phyloP scores from a whole-genome alignment of 352 stramenopile genomes.

The Globisporangium middletonii region DNA sequence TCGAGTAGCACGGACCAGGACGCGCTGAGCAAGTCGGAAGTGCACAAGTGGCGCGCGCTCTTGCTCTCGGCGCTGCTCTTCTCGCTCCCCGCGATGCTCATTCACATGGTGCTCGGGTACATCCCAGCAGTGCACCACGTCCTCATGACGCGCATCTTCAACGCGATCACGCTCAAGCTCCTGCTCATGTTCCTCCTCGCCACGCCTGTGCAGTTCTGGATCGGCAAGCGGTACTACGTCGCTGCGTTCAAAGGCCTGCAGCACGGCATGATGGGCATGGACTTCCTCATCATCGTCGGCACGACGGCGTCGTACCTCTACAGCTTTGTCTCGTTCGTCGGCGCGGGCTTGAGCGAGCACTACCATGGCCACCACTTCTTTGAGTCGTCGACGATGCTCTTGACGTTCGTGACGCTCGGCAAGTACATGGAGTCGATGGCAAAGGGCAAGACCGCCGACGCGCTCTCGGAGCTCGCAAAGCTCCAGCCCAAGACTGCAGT shows the following conservation, averaged over 20 bases:
- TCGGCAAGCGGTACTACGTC: slow-evolving; percentile 76
- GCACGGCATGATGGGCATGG: slow-evolving; percentile 87
- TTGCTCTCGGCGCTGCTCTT: slow-evolving; percentile 77
- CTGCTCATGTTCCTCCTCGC: slow-evolving; percentile 81
- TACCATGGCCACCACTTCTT: slow-evolving; percentile 86
- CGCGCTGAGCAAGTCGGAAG: slow-evolving; percentile 60
- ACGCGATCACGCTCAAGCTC: slow-evolving; percentile 70
- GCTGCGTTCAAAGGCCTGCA: slow-evolving; percentile 76
- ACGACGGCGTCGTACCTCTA: slow-evolving; percentile 86
- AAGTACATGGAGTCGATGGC: slow-evolving; percentile 89
- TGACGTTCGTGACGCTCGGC: slow-evolving; percentile 84
- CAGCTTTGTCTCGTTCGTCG: slow-evolving; percentile 74
- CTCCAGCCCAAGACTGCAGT: slow-evolving; percentile 77
- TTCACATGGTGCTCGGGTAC: slow-evolving; percentile 86
- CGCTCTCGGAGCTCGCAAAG: slow-evolving; percentile 63
- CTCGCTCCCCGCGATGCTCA: slow-evolving; percentile 75
- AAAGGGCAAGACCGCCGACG: slow-evolving; percentile 80
- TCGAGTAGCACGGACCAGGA: slow-evolving; percentile 53
- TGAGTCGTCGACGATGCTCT: slow-evolving; percentile 78
- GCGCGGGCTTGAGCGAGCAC: slow-evolving; percentile 43
- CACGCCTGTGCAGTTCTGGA: slow-evolving; percentile 82
- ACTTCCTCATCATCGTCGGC: slow-evolving; percentile 81
- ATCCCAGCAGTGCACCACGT: slow-evolving; percentile 56
- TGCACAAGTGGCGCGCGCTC: slow-evolving; percentile 67
- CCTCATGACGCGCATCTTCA: slow-evolving; percentile 74